Percentiles rank a stretch among this genome's conserved stretches.
Evolutionary conservation across 257 asterid genomes (phyloP).

Genomic region (Schizonepeta tenuifolia): DNA sequence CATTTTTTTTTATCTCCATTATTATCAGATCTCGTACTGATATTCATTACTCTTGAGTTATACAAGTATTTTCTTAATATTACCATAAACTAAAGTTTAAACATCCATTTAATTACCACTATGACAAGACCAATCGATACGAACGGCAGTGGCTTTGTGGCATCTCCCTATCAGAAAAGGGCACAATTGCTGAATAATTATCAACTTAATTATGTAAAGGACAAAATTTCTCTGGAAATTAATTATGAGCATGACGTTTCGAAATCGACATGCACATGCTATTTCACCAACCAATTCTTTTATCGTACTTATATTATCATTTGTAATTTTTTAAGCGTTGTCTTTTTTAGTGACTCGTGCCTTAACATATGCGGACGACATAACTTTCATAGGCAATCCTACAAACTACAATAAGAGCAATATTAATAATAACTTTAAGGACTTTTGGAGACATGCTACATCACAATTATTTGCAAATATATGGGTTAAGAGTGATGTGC

Average conservation of each 20-base stretch:
- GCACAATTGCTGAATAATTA: neutral
- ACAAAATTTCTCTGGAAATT: neutral
- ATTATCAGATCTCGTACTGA: too few relatives aligned
- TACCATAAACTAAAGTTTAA: neutral
- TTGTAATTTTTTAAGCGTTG: neutral
- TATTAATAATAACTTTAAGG: too few relatives aligned
- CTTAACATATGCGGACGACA: neutral
- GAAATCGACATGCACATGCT: neutral
- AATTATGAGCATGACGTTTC: neutral
- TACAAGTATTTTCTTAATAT: neutral
- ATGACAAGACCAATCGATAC: neutral
- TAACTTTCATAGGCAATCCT: too few relatives aligned
- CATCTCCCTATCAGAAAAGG: neutral
- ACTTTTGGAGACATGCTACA: too few relatives aligned
- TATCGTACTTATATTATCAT: neutral
- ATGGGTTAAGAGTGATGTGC: too few relatives aligned
- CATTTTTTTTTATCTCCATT: too few relatives aligned
- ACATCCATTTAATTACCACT: neutral
- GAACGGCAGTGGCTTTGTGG: neutral
- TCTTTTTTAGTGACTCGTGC: neutral
- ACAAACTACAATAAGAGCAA: too few relatives aligned
- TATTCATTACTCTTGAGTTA: too few relatives aligned
- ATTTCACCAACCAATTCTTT: neutral
- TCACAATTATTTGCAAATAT: too few relatives aligned
- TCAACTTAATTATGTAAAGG: neutral